Evolutionary conservation across 2,329 filamentous ascomycete species (phyloP).

Genomic region (Aureobasidium leucospermi): DNA sequence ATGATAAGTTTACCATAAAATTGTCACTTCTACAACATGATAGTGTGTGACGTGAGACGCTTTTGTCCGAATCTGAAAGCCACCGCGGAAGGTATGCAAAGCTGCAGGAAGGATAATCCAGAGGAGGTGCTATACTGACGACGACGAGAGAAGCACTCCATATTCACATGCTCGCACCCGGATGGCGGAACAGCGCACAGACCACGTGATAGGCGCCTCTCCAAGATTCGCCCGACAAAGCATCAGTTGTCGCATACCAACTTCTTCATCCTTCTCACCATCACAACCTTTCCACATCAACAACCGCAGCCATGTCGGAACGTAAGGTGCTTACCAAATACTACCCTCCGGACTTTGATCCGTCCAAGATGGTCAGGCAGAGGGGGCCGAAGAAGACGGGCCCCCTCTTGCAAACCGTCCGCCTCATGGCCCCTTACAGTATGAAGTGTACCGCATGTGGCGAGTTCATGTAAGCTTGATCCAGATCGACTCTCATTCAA

Average conservation of each 20-base stretch:
- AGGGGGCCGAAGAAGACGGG: slow-evolving; percentile 64
- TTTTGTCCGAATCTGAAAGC: no score
- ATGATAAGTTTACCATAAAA: not conserved
- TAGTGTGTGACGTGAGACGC: no score
- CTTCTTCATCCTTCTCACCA: not conserved
- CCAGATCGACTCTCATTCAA: no score
- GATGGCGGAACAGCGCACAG: not conserved
- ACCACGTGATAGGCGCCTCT: not conserved
- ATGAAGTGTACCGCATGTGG: slow-evolving; percentile 65
- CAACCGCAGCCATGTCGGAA: slow-evolving; percentile 62
- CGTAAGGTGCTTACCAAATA: slow-evolving; percentile 68
- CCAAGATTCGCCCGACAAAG: no score
- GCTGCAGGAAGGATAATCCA: no score
- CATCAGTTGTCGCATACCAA: not conserved
- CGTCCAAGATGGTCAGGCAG: slow-evolving; percentile 62
- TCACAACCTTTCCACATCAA: not conserved
- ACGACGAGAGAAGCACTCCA: no score
- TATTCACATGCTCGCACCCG: not conserved
- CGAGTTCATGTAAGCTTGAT: slow-evolving; percentile 65
- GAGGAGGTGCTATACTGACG: no score
- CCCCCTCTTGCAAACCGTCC: slow-evolving; percentile 72
- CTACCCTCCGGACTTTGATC: slow-evolving; percentile 80
- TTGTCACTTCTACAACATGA: no score
- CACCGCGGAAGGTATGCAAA: no score
- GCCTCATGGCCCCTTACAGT: slow-evolving; percentile 81